A percentile compares a stretch with the other conserved stretches of the same genome.
These are phyloP conservation scores for Aspergillus novofumigatus DNA, from an alignment of 2,329 filamentous ascomycete genomes.

Conservation along the genomic window DNA sequence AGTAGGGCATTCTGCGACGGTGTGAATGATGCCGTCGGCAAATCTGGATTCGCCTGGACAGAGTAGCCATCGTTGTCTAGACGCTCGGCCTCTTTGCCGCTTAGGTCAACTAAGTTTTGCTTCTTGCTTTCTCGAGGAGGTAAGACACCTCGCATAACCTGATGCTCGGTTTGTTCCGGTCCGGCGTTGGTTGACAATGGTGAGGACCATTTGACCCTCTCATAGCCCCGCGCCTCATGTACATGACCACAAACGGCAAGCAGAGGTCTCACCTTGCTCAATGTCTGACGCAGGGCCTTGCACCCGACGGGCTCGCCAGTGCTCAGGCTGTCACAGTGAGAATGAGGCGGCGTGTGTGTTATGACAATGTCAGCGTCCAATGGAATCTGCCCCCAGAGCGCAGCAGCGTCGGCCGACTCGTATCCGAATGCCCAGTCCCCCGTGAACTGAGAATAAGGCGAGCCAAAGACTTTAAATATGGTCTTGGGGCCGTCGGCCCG, in stretches of 20 bases:
- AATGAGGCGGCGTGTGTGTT: constrained; percentile 53
- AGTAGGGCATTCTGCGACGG: constrained; percentile 9
- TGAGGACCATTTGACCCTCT: constrained; percentile 46
- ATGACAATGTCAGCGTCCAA: constrained; percentile 51
- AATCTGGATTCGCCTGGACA: not conserved
- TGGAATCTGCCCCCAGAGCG: constrained; percentile 50
- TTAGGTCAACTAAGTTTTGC: constrained; percentile 52
- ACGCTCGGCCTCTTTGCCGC: constrained; percentile 35
- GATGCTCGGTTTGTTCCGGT: constrained; percentile 6
- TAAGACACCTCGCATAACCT: constrained; percentile 19
- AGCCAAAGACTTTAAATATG: constrained; percentile 55
- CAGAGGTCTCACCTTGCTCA: constrained; percentile 47
- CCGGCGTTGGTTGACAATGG: not conserved
- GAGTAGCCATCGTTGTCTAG: constrained; percentile 28
- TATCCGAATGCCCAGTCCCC: constrained; percentile 57
- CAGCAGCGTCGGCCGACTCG: constrained; percentile 34
- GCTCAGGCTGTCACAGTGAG: constrained; percentile 43
- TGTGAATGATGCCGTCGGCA: not conserved
- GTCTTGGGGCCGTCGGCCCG: constrained; percentile 45
- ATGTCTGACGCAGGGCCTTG: constrained; percentile 39
- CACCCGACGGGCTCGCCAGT: constrained; percentile 44
- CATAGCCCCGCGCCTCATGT: constrained; percentile 53
- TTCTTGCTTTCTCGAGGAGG: constrained; percentile 50
- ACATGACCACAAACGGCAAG: constrained; percentile 58
- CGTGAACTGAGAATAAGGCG: constrained; percentile 48